Evolutionary conservation across 805 yeast species (phyloP).

Genomic region (Dipodascopsis tothii): DNA sequence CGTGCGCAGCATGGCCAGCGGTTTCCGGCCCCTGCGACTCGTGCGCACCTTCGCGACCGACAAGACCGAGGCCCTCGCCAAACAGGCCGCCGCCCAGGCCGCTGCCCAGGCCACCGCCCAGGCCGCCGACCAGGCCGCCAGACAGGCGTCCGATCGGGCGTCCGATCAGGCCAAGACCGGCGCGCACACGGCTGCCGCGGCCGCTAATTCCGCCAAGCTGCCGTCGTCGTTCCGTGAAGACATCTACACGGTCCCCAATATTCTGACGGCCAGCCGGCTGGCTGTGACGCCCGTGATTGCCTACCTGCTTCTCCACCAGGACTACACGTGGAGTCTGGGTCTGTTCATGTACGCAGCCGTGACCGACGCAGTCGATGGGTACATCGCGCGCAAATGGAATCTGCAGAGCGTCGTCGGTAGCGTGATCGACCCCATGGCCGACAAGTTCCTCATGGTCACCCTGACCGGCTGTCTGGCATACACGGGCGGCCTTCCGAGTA

Average conservation of each 20-base stretch:
- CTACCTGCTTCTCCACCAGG: constrained; percentile 57
- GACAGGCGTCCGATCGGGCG: no score
- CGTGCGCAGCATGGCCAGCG: no score
- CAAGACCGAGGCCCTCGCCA: no score
- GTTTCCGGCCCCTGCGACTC: no score
- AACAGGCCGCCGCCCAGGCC: no score
- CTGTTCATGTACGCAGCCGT: constrained; percentile 78
- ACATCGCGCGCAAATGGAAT: constrained; percentile 72
- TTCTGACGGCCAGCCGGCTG: constrained; percentile 75
- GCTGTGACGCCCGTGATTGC: constrained; percentile 80
- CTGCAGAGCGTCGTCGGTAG: constrained; percentile 79
- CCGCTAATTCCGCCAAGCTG: neutral
- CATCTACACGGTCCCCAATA: constrained; percentile 77
- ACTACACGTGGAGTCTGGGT: constrained; percentile 57
- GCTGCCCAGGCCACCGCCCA: no score
- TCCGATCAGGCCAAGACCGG: no score
- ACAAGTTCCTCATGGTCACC: constrained; percentile 79
- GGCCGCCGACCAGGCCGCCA: no score
- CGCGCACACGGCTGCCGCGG: no score
- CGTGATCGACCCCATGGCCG: constrained; percentile 91
- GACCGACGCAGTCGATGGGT: constrained; percentile 90
- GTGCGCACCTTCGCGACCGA: no score
- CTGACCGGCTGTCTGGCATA: constrained; percentile 72
- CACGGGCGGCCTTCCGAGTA: constrained; percentile 57
- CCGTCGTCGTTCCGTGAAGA: constrained; percentile 52